Evolutionary conservation across 192 early-diverging fungal species (phyloP), one percentile per base, ranked within the genome.

Genomic region (Kappamyces sp.): DNA sequence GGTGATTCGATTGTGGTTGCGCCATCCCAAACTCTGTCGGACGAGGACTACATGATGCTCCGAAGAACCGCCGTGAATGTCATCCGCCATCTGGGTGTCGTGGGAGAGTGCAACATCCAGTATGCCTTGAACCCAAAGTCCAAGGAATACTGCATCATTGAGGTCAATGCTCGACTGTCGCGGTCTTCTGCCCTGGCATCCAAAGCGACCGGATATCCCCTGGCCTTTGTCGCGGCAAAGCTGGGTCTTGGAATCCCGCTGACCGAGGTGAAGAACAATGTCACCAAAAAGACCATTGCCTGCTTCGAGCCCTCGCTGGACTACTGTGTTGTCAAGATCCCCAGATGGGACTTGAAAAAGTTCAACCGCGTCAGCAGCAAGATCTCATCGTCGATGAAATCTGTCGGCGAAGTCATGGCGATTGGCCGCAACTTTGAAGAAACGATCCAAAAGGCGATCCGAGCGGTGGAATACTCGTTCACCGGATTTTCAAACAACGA

Each of bases 51-150:
- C 77, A 90, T 94, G 73, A 98, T 98, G 96, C 84, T 98, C 30
- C 86, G 96, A 61, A 85, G 89, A 4, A 91, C 94, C 0, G 96
- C 96, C 12, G 86, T 96, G 54, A 98, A 94, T 49, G 88, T 98
- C 33, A 93, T 98, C 60, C 88, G 96, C 47, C 93, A 95, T 68
- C 74, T 98, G 51, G 96, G 96, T 58, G 96, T 98, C 1, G 83
- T 98, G n/a, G 96, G 96, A 59, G 96, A 98, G 77, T 98, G 96
- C 78, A 98, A 98, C 72, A 91, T 98, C 61, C 96, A 98, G 75
- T 98, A 98, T 67, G 94, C 93, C 29, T 79, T 98, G 42, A 96
- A 96, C 77, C 96, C 96, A 11, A 67, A 87, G 49, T 86, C 84
- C 54, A 86, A 88, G 73, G 96, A 98, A 73, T 98, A 94, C 77